Conservation (phyloP, 2,329 filamentous ascomycete species). For the Nectriaceae sp. region DNA sequence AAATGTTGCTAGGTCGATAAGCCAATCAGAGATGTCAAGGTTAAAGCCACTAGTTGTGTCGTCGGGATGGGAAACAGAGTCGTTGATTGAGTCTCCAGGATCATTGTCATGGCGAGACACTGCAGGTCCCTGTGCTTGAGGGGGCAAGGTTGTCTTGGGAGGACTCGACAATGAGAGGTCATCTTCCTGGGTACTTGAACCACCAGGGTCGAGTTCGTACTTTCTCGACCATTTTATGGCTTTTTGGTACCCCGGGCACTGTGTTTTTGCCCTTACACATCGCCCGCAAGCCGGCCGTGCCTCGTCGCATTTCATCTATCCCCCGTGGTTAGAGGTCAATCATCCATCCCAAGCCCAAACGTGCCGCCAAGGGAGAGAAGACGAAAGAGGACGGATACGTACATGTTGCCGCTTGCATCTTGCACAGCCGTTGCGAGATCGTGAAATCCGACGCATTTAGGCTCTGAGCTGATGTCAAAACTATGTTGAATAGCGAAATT, state of each 20-base stretch:
- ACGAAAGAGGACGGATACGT: constrained; percentile 2
- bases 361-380: too few species aligned
- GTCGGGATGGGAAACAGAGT: neutral
- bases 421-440: constrained; percentile 13
- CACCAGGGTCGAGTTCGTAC: constrained; percentile 7
- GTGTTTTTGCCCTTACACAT: constrained; percentile 6
- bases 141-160: constrained; percentile 1
- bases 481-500: too few species aligned
- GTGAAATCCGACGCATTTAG: constrained; percentile 10
- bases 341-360: neutral
- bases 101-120: constrained; percentile 2
- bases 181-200: neutral
- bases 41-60: neutral
- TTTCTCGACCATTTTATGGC: constrained; percentile 14
- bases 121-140: neutral
- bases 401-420: constrained; percentile 17
- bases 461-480: too few species aligned
- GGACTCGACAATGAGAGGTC: constrained; percentile 1
- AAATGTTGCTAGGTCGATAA: neutral
- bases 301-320: constrained; percentile 16
- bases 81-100: neutral
- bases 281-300: constrained; percentile 12
- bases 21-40: constrained; percentile 5
- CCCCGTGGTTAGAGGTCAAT: neutral
- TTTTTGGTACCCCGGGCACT: constrained; percentile 16